Conservation (phyloP, 2,329 filamentous ascomycete species). For the Dactylonectria estremocensis region DNA sequence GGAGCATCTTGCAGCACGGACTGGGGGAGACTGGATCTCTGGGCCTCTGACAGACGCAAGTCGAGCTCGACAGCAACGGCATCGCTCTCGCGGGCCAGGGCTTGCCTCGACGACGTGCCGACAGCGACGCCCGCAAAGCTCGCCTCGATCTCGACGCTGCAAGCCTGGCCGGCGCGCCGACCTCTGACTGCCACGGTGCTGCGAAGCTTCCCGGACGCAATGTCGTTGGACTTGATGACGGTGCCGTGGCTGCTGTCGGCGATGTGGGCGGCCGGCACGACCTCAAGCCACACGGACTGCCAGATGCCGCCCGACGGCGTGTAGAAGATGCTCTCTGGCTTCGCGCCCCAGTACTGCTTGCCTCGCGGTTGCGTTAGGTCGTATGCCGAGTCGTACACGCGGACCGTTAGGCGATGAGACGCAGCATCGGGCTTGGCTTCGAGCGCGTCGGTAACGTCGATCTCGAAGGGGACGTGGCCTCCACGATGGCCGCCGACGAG, state of each 20-base stretch:
- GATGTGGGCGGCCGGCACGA: conserved; percentile 66
- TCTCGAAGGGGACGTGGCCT: conserved; percentile 71
- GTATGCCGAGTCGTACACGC: conserved; percentile 75
- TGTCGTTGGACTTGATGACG: conserved; percentile 68
- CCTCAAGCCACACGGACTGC: conserved; percentile 72
- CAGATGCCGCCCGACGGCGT: conserved; percentile 71
- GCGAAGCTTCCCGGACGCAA: conserved; percentile 65
- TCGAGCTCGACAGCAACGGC: conserved; percentile 63
- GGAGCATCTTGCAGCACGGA: conserved; percentile 53
- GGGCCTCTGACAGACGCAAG: conserved; percentile 63
- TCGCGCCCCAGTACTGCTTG: conserved; percentile 76
- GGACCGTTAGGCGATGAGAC: conserved; percentile 64
- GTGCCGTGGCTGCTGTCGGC: conserved; percentile 72
- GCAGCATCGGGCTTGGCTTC: conserved; percentile 42
- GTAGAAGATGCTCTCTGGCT: conserved; percentile 74
- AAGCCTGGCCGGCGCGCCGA: conserved; percentile 61
- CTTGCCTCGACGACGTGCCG: conserved; percentile 58
- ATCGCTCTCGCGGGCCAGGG: conserved; percentile 65
- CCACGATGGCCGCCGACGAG: conserved; percentile 70
- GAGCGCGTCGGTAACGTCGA: conserved; percentile 71
- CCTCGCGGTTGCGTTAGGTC: conserved; percentile 77
- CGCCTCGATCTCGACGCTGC: conserved; percentile 68
- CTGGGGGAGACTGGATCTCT: conserved; percentile 57
- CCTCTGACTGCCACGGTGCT: conserved; percentile 66
- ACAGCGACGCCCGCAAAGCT: conserved; percentile 65